These are phyloP conservation scores for Tolypocladium album DNA, from an alignment of 2,329 filamentous ascomycete species.

Conservation along the genomic window DNA sequence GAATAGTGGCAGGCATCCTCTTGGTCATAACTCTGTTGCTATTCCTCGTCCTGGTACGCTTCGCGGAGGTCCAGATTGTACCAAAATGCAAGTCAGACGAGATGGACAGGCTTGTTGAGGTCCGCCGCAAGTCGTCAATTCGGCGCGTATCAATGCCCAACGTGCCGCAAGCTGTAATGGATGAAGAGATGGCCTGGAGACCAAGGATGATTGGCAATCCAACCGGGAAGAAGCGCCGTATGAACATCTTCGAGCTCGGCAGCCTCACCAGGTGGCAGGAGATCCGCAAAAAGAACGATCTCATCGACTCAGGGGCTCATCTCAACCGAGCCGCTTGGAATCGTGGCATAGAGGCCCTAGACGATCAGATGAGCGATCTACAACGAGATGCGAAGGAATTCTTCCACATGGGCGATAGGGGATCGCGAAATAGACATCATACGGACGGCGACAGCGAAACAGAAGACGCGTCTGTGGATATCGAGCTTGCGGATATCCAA, in stretches of 20 bases:
- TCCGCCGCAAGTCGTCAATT: constrained; percentile 36
- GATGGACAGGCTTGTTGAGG: constrained; percentile 41
- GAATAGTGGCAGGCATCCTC: constrained; percentile 56
- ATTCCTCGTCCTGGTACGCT: constrained; percentile 51
- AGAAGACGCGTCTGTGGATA: constrained; percentile 16
- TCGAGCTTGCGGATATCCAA: constrained; percentile 15
- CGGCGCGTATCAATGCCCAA: constrained; percentile 31
- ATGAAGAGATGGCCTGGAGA: constrained; percentile 52
- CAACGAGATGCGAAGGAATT: constrained; percentile 20
- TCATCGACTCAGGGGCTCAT: constrained; percentile 36
- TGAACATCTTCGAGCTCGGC: constrained; percentile 64
- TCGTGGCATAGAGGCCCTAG: constrained; percentile 24
- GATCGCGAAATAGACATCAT: constrained; percentile 10
- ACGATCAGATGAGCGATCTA: constrained; percentile 24
- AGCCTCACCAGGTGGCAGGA: constrained; percentile 61
- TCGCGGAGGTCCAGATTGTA: constrained; percentile 57
- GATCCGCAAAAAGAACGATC: constrained; percentile 50
- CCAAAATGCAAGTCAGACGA: constrained; percentile 46
- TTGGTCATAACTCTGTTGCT: constrained; percentile 54
- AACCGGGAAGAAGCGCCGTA: constrained; percentile 53
- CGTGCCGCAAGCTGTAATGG: constrained; percentile 26
- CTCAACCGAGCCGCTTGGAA: constrained; percentile 23
- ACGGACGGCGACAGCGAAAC: constrained; percentile 18
- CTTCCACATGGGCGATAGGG: constrained; percentile 13
- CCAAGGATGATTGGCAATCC: constrained; percentile 64